These are phyloP conservation scores for Abelmoschus esculentus DNA, from an alignment of 345 rosid species.

Conservation along the genomic window DNA sequence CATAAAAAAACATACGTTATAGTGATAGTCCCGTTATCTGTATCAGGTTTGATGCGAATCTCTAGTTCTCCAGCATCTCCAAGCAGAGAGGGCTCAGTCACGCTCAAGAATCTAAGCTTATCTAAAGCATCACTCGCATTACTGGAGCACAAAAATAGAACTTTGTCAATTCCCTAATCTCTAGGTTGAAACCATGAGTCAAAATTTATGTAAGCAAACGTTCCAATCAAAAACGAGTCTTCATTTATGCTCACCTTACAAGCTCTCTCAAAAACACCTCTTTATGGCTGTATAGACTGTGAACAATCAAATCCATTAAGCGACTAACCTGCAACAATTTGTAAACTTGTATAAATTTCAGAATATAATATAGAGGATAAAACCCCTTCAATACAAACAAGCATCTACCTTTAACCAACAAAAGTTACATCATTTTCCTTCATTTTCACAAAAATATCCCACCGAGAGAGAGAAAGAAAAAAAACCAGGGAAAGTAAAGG, in stretches of 20 bases:
- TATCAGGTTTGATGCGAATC: slow-evolving; percentile 84
- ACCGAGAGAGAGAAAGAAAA: background rate
- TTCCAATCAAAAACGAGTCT: background rate
- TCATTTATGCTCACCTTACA: slow-evolving; percentile 57
- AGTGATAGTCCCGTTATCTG: slow-evolving; percentile 83
- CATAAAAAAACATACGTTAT: slow-evolving; percentile 39
- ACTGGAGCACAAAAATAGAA: slow-evolving; percentile 38
- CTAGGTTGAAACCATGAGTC: background rate
- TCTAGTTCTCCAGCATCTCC: slow-evolving; percentile 87
- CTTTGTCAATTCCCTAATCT: background rate
- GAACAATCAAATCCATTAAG: slow-evolving; percentile 75
- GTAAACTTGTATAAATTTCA: background rate
- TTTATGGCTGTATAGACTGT: slow-evolving; percentile 76
- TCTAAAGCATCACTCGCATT: slow-evolving; percentile 99
- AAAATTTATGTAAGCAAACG: background rate
- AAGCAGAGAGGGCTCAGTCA: slow-evolving; percentile 85
- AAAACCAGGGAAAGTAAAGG: slow-evolving; percentile 10
- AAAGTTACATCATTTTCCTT: background rate
- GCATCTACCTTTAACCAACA: background rate
- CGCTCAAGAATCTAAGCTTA: slow-evolving; percentile 89
- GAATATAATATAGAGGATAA: background rate
- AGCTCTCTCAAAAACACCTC: slow-evolving; percentile 87
- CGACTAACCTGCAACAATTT: slow-evolving; percentile 68
- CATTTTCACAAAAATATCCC: background rate
- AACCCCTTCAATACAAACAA: background rate